Percentiles rank a stretch among this genome's conserved stretches.
Evolutionary conservation across 192 early-diverging fungal genomes (phyloP).

Genomic region (Funneliformis mosseae): DNA sequence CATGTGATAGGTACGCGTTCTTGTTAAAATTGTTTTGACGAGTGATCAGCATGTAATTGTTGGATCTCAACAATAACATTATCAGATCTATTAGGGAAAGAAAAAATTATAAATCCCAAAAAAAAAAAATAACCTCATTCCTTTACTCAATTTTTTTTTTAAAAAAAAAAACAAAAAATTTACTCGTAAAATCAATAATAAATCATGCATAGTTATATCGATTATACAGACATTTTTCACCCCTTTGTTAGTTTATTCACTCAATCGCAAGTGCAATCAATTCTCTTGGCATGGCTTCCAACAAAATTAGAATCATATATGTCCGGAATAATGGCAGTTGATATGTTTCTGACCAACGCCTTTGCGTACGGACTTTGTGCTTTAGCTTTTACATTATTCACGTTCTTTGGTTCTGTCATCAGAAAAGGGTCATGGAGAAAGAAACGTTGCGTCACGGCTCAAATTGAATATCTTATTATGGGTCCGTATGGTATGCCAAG

Average conservation of each 20-base stretch:
- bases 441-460: background rate
- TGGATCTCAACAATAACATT: no score
- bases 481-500: background rate
- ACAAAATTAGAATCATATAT: slow-evolving; percentile 3
- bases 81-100: no score
- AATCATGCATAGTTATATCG: slow-evolving; percentile 1
- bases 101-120: no score
- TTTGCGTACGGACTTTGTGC: background rate
- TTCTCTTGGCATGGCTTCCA: slow-evolving; percentile 20
- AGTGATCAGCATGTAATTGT: no score
- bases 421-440: background rate
- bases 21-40: no score
- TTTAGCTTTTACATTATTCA: background rate
- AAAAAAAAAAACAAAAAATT: background rate
- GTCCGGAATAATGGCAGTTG: slow-evolving; percentile 21
- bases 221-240: background rate
- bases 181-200: no score
- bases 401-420: background rate
- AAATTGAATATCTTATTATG: slow-evolving; percentile 16
- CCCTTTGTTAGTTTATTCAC: slow-evolving; percentile 19
- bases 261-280: background rate
- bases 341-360: slow-evolving; percentile 14
- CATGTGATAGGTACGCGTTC: no score
- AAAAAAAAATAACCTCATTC: no score
- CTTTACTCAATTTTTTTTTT: no score